These are phyloP conservation scores for Saccharomycopsis phalli DNA, from an alignment of 1,139 yeast species.

Conservation along the genomic window DNA sequence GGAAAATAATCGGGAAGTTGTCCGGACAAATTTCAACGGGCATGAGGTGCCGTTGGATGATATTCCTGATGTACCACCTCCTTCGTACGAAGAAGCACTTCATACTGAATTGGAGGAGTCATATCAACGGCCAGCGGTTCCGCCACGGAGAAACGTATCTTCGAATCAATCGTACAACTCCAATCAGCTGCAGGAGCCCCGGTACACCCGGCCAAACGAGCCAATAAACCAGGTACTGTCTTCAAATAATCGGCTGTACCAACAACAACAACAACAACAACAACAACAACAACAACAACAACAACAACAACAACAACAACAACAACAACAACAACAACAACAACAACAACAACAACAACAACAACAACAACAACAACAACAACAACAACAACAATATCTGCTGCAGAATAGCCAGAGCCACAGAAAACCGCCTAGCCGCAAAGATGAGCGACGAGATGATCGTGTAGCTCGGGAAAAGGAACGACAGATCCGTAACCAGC, in stretches of 20 bases:
- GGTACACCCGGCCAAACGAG: neutral
- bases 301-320: neutral
- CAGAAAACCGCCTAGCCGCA: too few relatives aligned
- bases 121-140: neutral
- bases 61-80: slow-evolving; percentile 13
- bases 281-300: too few relatives aligned
- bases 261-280: too few relatives aligned
- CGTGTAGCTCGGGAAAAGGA: too few relatives aligned
- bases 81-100: slow-evolving; percentile 13
- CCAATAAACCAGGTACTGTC: neutral
- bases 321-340: neutral
- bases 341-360: neutral
- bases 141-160: neutral
- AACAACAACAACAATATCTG: neutral
- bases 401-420: too few relatives aligned
- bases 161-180: neutral
- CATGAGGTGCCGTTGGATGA: too few relatives aligned
- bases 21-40: too few relatives aligned
- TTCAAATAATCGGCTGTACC: too few relatives aligned
- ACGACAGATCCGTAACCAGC: neutral
- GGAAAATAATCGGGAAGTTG: too few relatives aligned
- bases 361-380: neutral
- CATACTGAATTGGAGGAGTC: neutral
- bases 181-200: neutral
- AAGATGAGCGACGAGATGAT: too few relatives aligned